Conservation (phyloP, 2,329 filamentous ascomycete genomes). For the Domatiomyces catenatus region DNA sequence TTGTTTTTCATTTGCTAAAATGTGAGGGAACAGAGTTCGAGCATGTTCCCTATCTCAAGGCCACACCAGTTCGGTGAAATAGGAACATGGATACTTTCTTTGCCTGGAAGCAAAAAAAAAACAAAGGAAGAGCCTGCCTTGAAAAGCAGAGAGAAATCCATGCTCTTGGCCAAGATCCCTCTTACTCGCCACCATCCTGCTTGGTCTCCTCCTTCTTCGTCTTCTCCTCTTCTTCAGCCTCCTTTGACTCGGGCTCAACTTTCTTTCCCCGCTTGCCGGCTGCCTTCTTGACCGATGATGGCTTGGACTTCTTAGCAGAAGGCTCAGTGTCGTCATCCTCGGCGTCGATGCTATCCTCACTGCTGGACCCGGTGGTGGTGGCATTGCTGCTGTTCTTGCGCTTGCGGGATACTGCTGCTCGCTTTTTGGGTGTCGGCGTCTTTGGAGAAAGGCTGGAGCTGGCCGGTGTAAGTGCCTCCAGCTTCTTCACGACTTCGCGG, state of each 20-base stretch:
- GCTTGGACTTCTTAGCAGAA: slow-evolving; percentile 1
- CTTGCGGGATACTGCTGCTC: slow-evolving; percentile 5
- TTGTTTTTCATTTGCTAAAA: too few relatives aligned
- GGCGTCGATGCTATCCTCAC: slow-evolving; percentile 2
- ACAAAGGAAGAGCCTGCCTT: too few relatives aligned
- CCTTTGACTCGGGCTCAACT: background rate
- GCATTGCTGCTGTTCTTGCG: slow-evolving; percentile 11
- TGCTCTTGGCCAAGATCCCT: too few relatives aligned
- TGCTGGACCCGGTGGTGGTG: background rate
- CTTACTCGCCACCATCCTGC: too few relatives aligned
- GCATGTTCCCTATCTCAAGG: too few relatives aligned
- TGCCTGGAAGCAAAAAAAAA: too few relatives aligned
- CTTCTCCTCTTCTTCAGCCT: background rate
- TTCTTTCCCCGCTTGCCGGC: background rate
- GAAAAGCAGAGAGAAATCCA: too few relatives aligned
- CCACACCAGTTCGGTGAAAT: too few relatives aligned
- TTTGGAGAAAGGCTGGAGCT: slow-evolving; percentile 2
- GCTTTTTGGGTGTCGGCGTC: slow-evolving; percentile 2
- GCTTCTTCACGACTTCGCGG: slow-evolving; percentile 10
- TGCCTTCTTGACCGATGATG: background rate
- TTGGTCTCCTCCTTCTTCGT: background rate
- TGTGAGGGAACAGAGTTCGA: too few relatives aligned
- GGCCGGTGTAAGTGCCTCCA: slow-evolving; percentile 7
- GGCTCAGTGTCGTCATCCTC: background rate
- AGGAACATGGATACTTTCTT: too few relatives aligned